Conservation (phyloP, 805 yeast genomes). For the Candida michaelii region DNA sequence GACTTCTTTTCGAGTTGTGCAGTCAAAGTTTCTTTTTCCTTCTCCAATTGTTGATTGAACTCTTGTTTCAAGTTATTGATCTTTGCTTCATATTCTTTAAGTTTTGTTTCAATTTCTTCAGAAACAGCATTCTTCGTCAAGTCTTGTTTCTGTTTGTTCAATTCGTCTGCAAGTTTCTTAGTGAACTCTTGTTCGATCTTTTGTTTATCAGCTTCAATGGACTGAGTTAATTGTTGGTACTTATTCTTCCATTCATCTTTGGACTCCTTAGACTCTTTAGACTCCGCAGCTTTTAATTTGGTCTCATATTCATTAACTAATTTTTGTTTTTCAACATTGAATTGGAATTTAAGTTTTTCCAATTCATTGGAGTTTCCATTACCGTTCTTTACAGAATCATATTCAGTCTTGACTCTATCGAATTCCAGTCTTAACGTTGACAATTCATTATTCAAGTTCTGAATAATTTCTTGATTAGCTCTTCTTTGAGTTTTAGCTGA, state of each 20-base stretch:
- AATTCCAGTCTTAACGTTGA: constrained; percentile 15
- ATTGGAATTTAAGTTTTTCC: constrained; percentile 9
- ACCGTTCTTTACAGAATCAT: constrained; percentile 4
- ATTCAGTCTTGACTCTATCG: constrained; percentile 6
- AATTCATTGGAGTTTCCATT: background rate
- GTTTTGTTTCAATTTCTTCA: constrained; percentile 17
- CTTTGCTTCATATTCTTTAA: constrained; percentile 15
- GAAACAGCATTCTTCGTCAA: constrained; percentile 17
- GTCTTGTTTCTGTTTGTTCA: constrained; percentile 26
- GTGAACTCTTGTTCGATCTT: constrained; percentile 21
- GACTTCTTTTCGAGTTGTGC: constrained; percentile 55
- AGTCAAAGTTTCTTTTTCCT: constrained; percentile 41
- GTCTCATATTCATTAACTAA: constrained; percentile 14
- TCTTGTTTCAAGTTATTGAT: constrained; percentile 17
- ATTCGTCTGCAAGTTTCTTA: constrained; percentile 20
- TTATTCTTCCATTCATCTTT: constrained; percentile 15
- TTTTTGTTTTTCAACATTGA: constrained; percentile 11
- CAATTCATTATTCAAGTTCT: constrained; percentile 23
- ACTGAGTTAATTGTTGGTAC: constrained; percentile 20
- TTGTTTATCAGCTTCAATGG: constrained; percentile 13
- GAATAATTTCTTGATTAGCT: constrained; percentile 21
- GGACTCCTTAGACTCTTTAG: constrained; percentile 19
- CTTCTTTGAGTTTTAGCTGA: constrained; percentile 23
- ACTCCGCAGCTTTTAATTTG: constrained; percentile 1
- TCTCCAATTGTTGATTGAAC: constrained; percentile 19